Percentiles rank a stretch among this genome's conserved stretches.
These are phyloP conservation scores for Bertia moriformis DNA, from an alignment of 2,329 filamentous ascomycete species.

Conservation along the genomic window DNA sequence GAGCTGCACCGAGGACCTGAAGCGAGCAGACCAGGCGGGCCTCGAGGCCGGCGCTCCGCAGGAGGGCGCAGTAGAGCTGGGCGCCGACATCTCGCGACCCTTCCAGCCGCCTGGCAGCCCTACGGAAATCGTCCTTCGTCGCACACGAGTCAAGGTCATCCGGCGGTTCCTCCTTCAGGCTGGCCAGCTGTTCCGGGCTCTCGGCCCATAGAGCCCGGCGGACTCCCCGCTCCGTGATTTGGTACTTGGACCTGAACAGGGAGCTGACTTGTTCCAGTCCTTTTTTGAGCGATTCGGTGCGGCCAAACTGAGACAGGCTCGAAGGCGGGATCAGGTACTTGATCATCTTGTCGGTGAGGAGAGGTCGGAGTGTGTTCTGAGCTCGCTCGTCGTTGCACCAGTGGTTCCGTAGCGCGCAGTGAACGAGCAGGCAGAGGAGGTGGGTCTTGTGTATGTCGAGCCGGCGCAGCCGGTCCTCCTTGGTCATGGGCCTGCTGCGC, in stretches of 20 bases:
- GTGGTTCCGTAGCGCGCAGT: slow-evolving; percentile 65
- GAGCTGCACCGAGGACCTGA: slow-evolving; percentile 61
- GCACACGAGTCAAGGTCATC: slow-evolving; percentile 52
- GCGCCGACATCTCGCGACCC: slow-evolving; percentile 83
- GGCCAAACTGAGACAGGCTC: slow-evolving; percentile 58
- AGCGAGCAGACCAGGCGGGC: slow-evolving; percentile 79
- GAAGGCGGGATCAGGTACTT: slow-evolving; percentile 55
- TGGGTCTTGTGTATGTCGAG: slow-evolving; percentile 77
- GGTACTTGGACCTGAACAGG: slow-evolving; percentile 57
- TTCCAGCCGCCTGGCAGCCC: slow-evolving; percentile 51
- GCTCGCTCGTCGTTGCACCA: slow-evolving; percentile 73
- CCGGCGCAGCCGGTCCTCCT: slow-evolving; percentile 38
- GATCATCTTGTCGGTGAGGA: slow-evolving; percentile 53
- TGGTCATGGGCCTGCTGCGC: slow-evolving; percentile 35
- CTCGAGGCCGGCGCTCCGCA: slow-evolving; percentile 74
- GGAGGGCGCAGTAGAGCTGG: slow-evolving; percentile 76
- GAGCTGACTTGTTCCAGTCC: slow-evolving; percentile 56
- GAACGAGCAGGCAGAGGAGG: slow-evolving; percentile 66
- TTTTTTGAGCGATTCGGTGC: slow-evolving; percentile 62
- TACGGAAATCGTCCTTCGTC: slow-evolving; percentile 59
- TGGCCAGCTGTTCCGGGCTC: slow-evolving; percentile 39
- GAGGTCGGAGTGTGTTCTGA: slow-evolving; percentile 46
- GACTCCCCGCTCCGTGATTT: slow-evolving; percentile 57
- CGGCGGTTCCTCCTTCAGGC: slow-evolving; percentile 44
- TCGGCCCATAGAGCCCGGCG: slow-evolving; percentile 64